Evolutionary conservation across 768 basidiomycete species (phyloP).

Genomic region (Hysterangium stoloniferum): DNA sequence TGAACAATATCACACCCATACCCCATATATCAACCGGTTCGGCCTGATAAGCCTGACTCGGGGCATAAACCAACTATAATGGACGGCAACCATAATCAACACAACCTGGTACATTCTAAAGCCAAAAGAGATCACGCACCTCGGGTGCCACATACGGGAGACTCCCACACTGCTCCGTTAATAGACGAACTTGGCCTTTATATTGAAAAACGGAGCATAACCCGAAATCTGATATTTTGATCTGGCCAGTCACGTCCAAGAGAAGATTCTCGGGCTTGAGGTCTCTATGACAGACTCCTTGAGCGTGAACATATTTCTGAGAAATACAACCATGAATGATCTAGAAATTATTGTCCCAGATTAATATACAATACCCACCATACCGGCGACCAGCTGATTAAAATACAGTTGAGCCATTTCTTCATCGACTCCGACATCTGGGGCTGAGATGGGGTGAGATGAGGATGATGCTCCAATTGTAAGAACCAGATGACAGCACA

Average conservation of each 20-base stretch:
- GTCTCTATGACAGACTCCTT: slow-evolving; percentile 94
- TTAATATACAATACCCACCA: slow-evolving; percentile 41
- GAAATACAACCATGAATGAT: neutral
- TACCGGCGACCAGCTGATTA: slow-evolving; percentile 72
- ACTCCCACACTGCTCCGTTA: slow-evolving; percentile 85
- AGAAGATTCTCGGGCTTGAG: slow-evolving; percentile 96
- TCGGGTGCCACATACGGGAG: slow-evolving; percentile 94
- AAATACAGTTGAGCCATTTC: slow-evolving; percentile 90
- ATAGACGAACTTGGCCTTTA: slow-evolving; percentile 69
- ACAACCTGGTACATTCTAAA: too few species aligned
- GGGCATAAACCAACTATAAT: neutral
- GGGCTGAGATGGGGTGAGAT: too few species aligned
- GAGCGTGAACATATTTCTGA: slow-evolving; percentile 75
- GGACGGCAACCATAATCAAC: too few species aligned
- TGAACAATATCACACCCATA: slow-evolving; percentile 88
- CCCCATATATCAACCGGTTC: slow-evolving; percentile 97
- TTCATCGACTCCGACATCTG: slow-evolving; percentile 81
- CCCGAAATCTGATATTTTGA: slow-evolving; percentile 96
- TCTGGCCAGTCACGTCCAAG: slow-evolving; percentile 69
- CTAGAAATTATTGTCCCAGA: slow-evolving; percentile 2
- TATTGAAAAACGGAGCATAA: slow-evolving; percentile 85
- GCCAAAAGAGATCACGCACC: slow-evolving; percentile 34
- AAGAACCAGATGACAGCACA: neutral
- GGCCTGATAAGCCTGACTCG: slow-evolving; percentile 57
- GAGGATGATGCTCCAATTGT: slow-evolving; percentile 27